Conservation (phyloP, 768 basidiomycete genomes). For the Tulasnella sp. region DNA sequence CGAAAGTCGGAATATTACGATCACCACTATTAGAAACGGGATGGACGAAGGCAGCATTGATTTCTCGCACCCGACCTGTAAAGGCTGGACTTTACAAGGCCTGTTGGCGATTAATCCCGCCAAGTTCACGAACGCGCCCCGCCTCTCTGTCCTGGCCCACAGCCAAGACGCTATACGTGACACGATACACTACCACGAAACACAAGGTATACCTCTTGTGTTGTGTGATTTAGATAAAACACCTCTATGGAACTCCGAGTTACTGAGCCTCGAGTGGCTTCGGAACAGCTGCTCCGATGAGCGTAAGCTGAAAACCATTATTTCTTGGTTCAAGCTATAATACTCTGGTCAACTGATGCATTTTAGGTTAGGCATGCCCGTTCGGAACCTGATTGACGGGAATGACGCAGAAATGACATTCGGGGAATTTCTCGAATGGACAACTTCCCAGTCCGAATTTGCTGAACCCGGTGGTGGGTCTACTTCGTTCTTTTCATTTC, state of each 20-base stretch:
- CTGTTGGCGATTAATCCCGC: slow-evolving; percentile 18
- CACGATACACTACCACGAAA: slow-evolving; percentile 39
- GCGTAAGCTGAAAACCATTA: slow-evolving; percentile 4
- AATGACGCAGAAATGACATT: slow-evolving; percentile 44
- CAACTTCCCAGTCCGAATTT: slow-evolving; percentile 30
- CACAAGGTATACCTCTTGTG: slow-evolving; percentile 48
- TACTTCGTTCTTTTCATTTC: neutral
- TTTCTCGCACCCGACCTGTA: too few species aligned
- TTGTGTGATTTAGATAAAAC: slow-evolving; percentile 51
- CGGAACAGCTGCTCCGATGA: slow-evolving; percentile 1
- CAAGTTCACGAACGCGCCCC: slow-evolving; percentile 37
- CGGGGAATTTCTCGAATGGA: slow-evolving; percentile 41
- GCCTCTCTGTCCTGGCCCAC: slow-evolving; percentile 29
- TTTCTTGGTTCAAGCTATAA: neutral
- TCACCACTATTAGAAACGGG: too few species aligned
- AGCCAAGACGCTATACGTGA: slow-evolving; percentile 25
- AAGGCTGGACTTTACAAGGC: too few species aligned
- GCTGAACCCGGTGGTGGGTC: slow-evolving; percentile 32
- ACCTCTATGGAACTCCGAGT: slow-evolving; percentile 40
- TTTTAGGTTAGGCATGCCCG: slow-evolving; percentile 38
- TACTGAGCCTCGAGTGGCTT: slow-evolving; percentile 52
- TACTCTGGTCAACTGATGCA: too few species aligned
- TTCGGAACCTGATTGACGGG: slow-evolving; percentile 53
- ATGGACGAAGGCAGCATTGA: too few species aligned
- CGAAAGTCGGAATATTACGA: too few species aligned